A percentile compares a stretch with the other conserved stretches of the same genome.
These are phyloP conservation scores for Nitzschia inconspicua DNA, from an alignment of 108 stramenopile species.

Conservation along the genomic window DNA sequence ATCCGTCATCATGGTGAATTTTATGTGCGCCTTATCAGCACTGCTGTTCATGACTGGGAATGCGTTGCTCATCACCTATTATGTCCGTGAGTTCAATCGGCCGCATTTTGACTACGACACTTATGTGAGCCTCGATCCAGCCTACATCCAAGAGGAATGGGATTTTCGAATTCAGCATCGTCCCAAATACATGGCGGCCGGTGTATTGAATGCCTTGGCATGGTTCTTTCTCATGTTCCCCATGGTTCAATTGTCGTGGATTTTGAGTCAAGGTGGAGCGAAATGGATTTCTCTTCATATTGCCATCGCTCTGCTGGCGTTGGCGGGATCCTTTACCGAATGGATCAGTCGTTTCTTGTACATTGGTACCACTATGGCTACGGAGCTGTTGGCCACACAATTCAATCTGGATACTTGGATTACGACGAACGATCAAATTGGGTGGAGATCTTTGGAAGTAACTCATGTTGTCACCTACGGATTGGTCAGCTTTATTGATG, in stretches of 20 bases:
- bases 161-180: constrained; percentile 28
- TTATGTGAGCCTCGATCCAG: constrained; percentile 55
- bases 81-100: constrained; percentile 3
- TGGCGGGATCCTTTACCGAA: constrained; percentile 63
- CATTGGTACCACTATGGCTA: constrained; percentile 47
- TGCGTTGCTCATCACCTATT: constrained; percentile 9
- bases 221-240: constrained; percentile 69
- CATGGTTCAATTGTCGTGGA: constrained; percentile 64
- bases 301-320: constrained; percentile 44
- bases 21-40: constrained; percentile 1
- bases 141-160: constrained; percentile 59
- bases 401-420: constrained; percentile 74
- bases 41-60: constrained; percentile 4
- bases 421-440: constrained; percentile 38
- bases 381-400: constrained; percentile 46
- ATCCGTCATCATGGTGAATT: constrained; percentile 1
- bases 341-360: constrained; percentile 49
- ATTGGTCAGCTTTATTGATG: constrained; percentile 28
- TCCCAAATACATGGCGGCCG: constrained; percentile 7
- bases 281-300: constrained; percentile 50
- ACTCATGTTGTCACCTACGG: constrained; percentile 46
- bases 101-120: constrained; percentile 17
- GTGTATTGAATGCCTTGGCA: constrained; percentile 45
- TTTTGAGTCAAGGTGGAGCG: constrained; percentile 49
- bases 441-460: constrained; percentile 75